A percentile compares a stretch with the other conserved stretches of the same genome.
Conservation (phyloP, 2,329 filamentous ascomycete species). For the Fusarium haematococcum region DNA sequence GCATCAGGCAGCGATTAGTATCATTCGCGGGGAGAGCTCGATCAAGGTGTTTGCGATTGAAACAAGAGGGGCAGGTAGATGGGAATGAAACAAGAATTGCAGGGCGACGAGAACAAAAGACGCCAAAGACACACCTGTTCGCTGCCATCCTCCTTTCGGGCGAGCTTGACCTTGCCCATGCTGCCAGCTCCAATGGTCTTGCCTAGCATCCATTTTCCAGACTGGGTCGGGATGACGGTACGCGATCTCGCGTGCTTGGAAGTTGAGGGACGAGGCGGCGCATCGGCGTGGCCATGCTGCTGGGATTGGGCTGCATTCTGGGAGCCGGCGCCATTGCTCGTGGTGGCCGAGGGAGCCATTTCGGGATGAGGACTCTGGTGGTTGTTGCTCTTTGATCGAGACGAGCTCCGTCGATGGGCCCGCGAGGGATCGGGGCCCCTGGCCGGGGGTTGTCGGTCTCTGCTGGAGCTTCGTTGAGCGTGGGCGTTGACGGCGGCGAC, state of each 20-base stretch:
- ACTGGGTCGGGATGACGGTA: conserved; percentile 89
- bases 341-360: conserved; percentile 63
- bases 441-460: conserved; percentile 67
- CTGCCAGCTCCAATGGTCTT: conserved; percentile 98
- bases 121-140: conserved; percentile 77
- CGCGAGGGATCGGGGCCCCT: conserved; percentile 65
- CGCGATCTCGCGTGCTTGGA: conserved; percentile 68
- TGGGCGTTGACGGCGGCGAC: conserved; percentile 59
- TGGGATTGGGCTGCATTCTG: conserved; percentile 60
- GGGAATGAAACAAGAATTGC: conserved; percentile 1
- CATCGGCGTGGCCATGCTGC: conserved; percentile 53
- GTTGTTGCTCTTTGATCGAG: conserved; percentile 57
- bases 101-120: background rate
- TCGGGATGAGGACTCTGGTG: conserved; percentile 52
- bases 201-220: conserved; percentile 93
- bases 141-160: conserved; percentile 87
- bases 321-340: conserved; percentile 66
- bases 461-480: conserved; percentile 73
- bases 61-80: conserved; percentile 26
- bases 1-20: conserved; percentile 25
- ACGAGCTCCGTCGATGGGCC: conserved; percentile 62
- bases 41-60: conserved; percentile 5
- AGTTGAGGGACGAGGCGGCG: conserved; percentile 51
- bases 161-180: conserved; percentile 99
- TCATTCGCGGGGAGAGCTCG: conserved; percentile 10